Base-by-base conservation (phyloP, 305 asterid genomes). In the Fraxinus latifolia region DNA sequence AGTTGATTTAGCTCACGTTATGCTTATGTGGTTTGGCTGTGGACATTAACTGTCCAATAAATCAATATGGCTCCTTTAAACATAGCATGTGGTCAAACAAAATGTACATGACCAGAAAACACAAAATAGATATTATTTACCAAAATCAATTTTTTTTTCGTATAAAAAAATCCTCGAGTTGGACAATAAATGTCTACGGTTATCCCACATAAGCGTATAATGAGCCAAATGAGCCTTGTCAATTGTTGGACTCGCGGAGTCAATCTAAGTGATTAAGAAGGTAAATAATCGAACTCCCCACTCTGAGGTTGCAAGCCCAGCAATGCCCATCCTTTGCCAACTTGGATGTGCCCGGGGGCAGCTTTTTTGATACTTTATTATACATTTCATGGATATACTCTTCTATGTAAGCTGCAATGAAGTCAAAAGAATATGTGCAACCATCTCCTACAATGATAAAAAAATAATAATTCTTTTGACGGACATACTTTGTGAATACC, bases 401-500 rank as follows among this genome's bases (percentile, higher is more conserved):
- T 44, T 44, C 55, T 44, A 44, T 44, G 55, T 44, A 44, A 12
- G 55, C 55, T 44, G 55, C 55, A 44, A 12, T 12, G 55, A 44
- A 12, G 55, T 44, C 17, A 14, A 55, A 55, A 55, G 67, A 55
- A 17, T 7, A 17, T 19, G 31, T 19, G 5, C 27, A 62, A 62
- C 8, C 32, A 62, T 3, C 7, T 62, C 15, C 32, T 21, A 23
- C 31, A 19, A 7, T 6, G 15, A 62, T 9, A 21, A 62, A 2
- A 62, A 8, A 0, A 60, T 3, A 1, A 17, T 0, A 19, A 19
- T 0, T 14, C 5, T 12, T 44, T 31, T 34, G 47, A 31, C 5
- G 2, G 47, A n/a, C 77, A 34, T 73, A 73, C 53, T 37, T 73
- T 73, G 27, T 73, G 77, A 37, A 73, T 73, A 73, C 77, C 77